phyloP scores from a whole-genome alignment of 2,329 filamentous ascomycete species.

The Fusarium azukiicola region DNA sequence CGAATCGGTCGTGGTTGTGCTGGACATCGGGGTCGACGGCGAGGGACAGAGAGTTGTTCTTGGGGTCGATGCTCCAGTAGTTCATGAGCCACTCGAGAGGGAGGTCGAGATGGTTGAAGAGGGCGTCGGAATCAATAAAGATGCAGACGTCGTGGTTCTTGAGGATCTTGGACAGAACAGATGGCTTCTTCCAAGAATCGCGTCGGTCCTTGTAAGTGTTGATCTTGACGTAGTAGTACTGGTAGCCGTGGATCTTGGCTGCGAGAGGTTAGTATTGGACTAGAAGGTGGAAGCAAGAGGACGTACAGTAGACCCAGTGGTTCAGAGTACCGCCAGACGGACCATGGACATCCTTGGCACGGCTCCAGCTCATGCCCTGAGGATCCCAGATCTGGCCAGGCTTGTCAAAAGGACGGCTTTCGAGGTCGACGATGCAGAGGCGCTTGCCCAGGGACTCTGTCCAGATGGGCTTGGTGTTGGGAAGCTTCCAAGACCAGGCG shows the following conservation, averaged over 20 bases:
- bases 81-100: constrained; percentile 72
- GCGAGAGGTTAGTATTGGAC: not conserved
- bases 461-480: constrained; percentile 54
- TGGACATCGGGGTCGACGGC: constrained; percentile 63
- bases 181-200: constrained; percentile 69
- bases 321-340: constrained; percentile 67
- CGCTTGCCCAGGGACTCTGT: constrained; percentile 61
- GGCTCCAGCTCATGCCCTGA: constrained; percentile 61
- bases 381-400: constrained; percentile 62
- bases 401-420: constrained; percentile 64
- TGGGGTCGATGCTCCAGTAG: constrained; percentile 66
- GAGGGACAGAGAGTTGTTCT: constrained; percentile 66
- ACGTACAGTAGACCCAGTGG: constrained; percentile 68
- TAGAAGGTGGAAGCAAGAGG: not conserved
- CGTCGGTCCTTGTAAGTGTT: constrained; percentile 64
- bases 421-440: constrained; percentile 70
- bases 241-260: constrained; percentile 71
- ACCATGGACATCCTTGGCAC: constrained; percentile 58
- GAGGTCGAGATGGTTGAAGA: constrained; percentile 67
- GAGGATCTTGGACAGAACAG: constrained; percentile 66
- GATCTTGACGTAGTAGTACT: constrained; percentile 69
- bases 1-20: constrained; percentile 64
- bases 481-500: constrained; percentile 59
- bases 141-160: constrained; percentile 67
- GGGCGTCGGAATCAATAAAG: constrained; percentile 69